Evolutionary conservation across 1,139 yeast genomes (phyloP), one percentile per base, ranked within the genome.

Genomic region (Kurtzmaniella quercitrusa): DNA sequence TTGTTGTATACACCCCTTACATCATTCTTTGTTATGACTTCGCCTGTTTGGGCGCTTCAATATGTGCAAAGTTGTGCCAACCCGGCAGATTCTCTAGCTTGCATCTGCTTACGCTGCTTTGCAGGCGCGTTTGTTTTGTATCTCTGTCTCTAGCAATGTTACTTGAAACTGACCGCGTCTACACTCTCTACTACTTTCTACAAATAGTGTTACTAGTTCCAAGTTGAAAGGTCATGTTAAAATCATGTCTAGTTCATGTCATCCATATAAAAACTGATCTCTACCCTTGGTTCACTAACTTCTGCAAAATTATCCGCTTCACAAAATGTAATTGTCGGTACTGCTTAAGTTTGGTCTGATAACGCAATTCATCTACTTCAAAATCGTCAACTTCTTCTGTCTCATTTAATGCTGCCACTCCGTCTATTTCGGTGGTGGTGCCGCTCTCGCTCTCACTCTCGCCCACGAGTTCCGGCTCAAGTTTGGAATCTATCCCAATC

Each of bases 261-360:
- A 23, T 23, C 25, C 10, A 23, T 8, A 23, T 10, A 23, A 23
- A 23, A 7, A 23, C n/a, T n/a, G n/a, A n/a, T n/a, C n/a, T 23
- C 25, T 23, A 23, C 10, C 7, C 31, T 27, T 27, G 31, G 31
- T 6, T 12, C 31, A 27, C 31, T 27, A 27, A 27, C 14, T 27
- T 27, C 31, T 27, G 10, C 10, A 27, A 27, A 3, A 27, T 27
- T 27, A 27, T 27, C 14, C 31, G 31, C 14, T 27, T 27, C 31
- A 27, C 31, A 10, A 27, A 27, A 27, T 27, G 19, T 11, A 34
- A 34, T 34, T 34, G 37, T 10, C 37, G 37, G 17, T 34, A 34
- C n/a, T 16, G 15, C 21, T 17, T 14, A 16, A 34, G 23, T 8
- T 8, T 8, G 8, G 15, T n/a, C 21, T 34, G 37, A 17, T 34